Conservation (phyloP, 352 stramenopile genomes). For the Phytophthora boehmeriae region DNA sequence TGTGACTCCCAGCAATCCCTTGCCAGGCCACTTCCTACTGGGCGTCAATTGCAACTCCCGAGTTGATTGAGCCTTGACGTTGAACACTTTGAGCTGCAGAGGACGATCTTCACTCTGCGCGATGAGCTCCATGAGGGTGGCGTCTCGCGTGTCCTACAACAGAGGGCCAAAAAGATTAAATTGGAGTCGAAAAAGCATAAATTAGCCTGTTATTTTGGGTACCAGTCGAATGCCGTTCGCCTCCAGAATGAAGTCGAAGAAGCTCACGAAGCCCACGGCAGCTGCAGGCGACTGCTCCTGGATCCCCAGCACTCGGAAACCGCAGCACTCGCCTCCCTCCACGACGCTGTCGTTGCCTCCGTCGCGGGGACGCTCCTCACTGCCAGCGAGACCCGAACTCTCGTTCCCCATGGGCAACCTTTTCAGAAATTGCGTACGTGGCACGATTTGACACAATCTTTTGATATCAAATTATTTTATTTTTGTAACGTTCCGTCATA, state of each 20-base stretch:
- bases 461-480: neutral
- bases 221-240: constrained; percentile 90
- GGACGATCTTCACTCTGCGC: constrained; percentile 81
- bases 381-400: constrained; percentile 35
- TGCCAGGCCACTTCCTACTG: constrained; percentile 92
- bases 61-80: constrained; percentile 79
- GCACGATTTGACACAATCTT: neutral
- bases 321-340: constrained; percentile 71
- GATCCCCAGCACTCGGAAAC: constrained; percentile 97
- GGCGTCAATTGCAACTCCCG: constrained; percentile 89
- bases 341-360: constrained; percentile 32
- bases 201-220: neutral
- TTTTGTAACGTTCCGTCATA: too few relatives aligned
- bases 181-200: neutral
- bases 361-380: constrained; percentile 14
- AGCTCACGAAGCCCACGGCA: constrained; percentile 93
- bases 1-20: constrained; percentile 96
- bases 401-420: constrained; percentile 52
- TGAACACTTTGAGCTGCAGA: constrained; percentile 79
- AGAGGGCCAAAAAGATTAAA: neutral
- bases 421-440: neutral
- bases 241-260: constrained; percentile 98
- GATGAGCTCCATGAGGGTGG: constrained; percentile 93
- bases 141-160: constrained; percentile 75
- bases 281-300: constrained; percentile 94